phyloP scores from a whole-genome alignment of 768 basidiomycete species.

The Boletus patriciae region DNA sequence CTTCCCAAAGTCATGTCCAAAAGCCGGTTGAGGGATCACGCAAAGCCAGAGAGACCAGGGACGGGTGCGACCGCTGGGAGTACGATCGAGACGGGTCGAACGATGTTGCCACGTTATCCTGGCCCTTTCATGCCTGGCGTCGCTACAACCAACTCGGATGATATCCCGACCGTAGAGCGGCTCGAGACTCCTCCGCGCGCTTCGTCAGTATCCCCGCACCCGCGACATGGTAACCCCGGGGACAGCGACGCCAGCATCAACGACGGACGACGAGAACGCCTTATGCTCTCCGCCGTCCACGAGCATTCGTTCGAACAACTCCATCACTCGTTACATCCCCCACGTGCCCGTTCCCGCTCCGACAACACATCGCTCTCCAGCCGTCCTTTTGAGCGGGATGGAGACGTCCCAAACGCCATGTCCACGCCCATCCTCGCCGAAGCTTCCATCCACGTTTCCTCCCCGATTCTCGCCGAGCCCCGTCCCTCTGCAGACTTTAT shows the following conservation, averaged over 20 bases:
- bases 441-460: constrained; percentile 27
- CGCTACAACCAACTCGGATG: constrained; percentile 26
- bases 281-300: constrained; percentile 26
- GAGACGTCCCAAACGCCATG: constrained; percentile 29
- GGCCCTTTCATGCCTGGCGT: constrained; percentile 21
- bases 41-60: constrained; percentile 25
- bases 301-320: constrained; percentile 24
- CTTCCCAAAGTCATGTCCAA: constrained; percentile 37
- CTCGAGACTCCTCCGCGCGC: constrained; percentile 24
- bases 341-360: constrained; percentile 22
- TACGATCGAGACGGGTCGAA: constrained; percentile 14
- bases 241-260: constrained; percentile 24
- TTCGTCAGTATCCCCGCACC: constrained; percentile 25
- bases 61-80: background rate
- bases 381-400: constrained; percentile 23
- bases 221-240: constrained; percentile 8
- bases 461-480: constrained; percentile 43
- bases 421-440: constrained; percentile 31
- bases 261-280: constrained; percentile 27
- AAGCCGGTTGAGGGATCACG: constrained; percentile 27
- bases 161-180: constrained; percentile 31
- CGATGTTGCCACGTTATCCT: constrained; percentile 22
- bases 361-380: constrained; percentile 25
- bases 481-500: constrained; percentile 47
- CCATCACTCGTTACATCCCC: constrained; percentile 11